Conservation (phyloP, 2,329 filamentous ascomycete species). For the Thelonectria blattea region DNA sequence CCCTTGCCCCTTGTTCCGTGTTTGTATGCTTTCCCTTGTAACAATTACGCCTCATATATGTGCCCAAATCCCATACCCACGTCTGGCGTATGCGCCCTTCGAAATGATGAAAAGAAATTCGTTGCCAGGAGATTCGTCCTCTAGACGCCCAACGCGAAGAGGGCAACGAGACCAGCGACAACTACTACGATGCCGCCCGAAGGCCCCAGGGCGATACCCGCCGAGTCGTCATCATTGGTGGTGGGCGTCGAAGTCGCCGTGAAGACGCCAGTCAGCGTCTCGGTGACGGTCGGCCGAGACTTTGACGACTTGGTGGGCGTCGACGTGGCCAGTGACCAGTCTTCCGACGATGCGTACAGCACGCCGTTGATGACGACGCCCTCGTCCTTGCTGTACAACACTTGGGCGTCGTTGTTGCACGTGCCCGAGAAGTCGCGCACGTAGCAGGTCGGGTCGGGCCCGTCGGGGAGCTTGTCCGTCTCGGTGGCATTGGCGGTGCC, state of each 20-base stretch:
- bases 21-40: not conserved
- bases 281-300: conserved; percentile 26
- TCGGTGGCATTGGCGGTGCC: conserved; percentile 64
- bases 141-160: not conserved
- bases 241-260: conserved; percentile 45
- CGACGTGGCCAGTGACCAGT: conserved; percentile 49
- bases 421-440: conserved; percentile 57
- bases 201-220: not conserved
- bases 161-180: conserved; percentile 21
- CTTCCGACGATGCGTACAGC: conserved; percentile 51
- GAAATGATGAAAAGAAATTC: not conserved
- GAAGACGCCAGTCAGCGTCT: conserved; percentile 42
- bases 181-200: conserved; percentile 19
- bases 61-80: not conserved
- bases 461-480: conserved; percentile 56
- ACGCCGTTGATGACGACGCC: conserved; percentile 68
- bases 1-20: not conserved
- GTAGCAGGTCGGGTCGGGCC: conserved; percentile 64
- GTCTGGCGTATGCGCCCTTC: not conserved
- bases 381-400: conserved; percentile 51
- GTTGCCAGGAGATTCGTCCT: not conserved
- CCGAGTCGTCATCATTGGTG: conserved; percentile 24
- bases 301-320: conserved; percentile 32
- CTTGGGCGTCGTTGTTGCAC: conserved; percentile 58
- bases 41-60: too few species aligned